Base-by-base conservation (phyloP, 2,329 filamentous ascomycete genomes). In the Rhytidhysteron rufulum region DNA sequence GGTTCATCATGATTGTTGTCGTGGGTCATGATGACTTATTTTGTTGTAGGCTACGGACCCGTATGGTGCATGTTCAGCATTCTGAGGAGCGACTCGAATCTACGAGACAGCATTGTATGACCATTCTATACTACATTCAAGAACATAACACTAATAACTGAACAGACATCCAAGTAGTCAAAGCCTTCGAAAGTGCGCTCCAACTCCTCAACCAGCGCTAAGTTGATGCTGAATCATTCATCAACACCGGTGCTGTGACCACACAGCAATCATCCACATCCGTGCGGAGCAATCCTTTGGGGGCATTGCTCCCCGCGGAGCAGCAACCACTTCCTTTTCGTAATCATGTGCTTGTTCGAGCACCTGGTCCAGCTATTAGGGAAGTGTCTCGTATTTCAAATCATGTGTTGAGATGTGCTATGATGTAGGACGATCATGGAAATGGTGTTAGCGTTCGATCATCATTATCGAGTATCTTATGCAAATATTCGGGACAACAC, bases 91-190 rank as follows among this genome's bases (percentile, higher is more conserved):
- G 74, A 19, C 72, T 95, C 41, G 79, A 82, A 39, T 76, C 83
- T 50, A 93, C 85, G 60, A 85, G 89, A 57, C 74, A 83, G 45
- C 89, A 95, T 55, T 87, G 89, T 95, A 69, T 70, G 85, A 21
- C 31, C 27, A 4, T 42, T 21, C n/a, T 6, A 16, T 4, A n/a
- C 15, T 11, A 11, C 1, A n/a, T 7, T 16, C 13, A 7, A 25
- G 10, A 16, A 21, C 5, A 11, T 4, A 18, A 10, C 18, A 15
- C 42, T 47, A 20, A 51, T 18, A 10, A 5, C 19, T 1, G 2
- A 8, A 2, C 41, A 74, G 71, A 74, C 39, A 57, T 67, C 40
- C 60, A 59, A 41, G 71, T 74, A 7, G 70, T 74, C 25, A 52
- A 60, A 22, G 72, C 72, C 5, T 74, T 75, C 53, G 58, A 72